These are phyloP conservation scores for Neurospora tetraspora DNA, from an alignment of 495 filamentous ascomycete species.

Conservation along the genomic window DNA sequence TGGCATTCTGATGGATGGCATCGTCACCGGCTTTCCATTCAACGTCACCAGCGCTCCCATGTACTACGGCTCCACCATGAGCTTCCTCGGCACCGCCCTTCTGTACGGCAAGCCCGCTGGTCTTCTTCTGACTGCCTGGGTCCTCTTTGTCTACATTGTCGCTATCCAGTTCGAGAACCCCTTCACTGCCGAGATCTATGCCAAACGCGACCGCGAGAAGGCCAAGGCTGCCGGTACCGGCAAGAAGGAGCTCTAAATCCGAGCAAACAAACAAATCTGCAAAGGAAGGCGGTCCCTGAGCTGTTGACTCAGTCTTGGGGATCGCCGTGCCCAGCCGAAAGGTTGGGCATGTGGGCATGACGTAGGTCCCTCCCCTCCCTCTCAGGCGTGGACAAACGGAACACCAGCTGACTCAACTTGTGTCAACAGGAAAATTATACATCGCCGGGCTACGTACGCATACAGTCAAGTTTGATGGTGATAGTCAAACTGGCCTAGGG, in stretches of 20 bases:
- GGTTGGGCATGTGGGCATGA: not conserved
- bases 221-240: slow-evolving; percentile 19
- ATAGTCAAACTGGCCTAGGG: not conserved
- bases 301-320: not conserved
- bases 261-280: not conserved
- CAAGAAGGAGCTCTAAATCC: slow-evolving; percentile 36
- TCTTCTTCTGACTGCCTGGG: slow-evolving; percentile 61
- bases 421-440: not conserved
- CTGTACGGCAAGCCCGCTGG: slow-evolving; percentile 86
- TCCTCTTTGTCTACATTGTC: slow-evolving; percentile 69
- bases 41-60: slow-evolving; percentile 87
- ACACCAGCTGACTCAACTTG: not conserved
- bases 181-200: slow-evolving; percentile 92
- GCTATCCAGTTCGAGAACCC: slow-evolving; percentile 90
- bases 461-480: not conserved
- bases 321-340: not conserved
- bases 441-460: not conserved
- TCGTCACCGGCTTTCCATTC: slow-evolving; percentile 92
- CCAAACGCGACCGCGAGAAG: slow-evolving; percentile 62
- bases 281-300: not conserved
- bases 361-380: not conserved
- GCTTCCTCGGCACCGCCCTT: slow-evolving; percentile 84
- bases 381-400: no score
- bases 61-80: slow-evolving; percentile 91
- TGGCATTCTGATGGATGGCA: slow-evolving; percentile 91